Base-by-base conservation (phyloP, 768 basidiomycete species). In the Pulveroboletus sp. region DNA sequence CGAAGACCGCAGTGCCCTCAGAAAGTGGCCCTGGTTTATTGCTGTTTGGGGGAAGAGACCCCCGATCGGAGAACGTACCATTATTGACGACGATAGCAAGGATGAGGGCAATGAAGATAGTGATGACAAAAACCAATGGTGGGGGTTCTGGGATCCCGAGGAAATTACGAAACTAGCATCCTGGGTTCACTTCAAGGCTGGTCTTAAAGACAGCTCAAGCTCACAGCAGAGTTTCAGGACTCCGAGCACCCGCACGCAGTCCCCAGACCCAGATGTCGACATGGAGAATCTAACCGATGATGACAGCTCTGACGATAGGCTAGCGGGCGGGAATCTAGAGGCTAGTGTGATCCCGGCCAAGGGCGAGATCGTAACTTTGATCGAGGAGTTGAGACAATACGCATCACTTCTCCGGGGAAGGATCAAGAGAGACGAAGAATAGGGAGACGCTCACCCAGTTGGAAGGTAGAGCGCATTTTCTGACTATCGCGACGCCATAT, bases 1-100 rank as follows among this genome's bases (percentile, higher is more conserved):
- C 28, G 78, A 79, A 12, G 79, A 82, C n/a, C 71, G 81, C n/a
- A 62, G 64, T 18, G 66, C 71, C 31, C 65, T 84, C 64, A 75
- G 64, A 50, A 74, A 78, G 30, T 92, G 89, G 88, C 73, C 80
- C 1, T 89, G 84, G 84, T 85, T 87, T 62, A 59, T 92, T n/a
- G 81, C 78, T 5, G 85, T 89, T 1, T 86, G 81, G 78, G 88
- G 88, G 1, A 78, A 67, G 65, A 76, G 69, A 52, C 80, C 82
- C 17, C 49, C 59, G 0, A 39, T 51, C 0, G 54, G 63, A 17
- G 68, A 67, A 50, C 54, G 66, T 39, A 65, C 58, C 26, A 43
- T 50, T 8, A 43, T 51, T 18, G 55, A 66, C 6, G 64, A 56
- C 6, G 62, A 59, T 15, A 61, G 62, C 2, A 71, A 68, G 11